A percentile compares a stretch with the other conserved stretches of the same genome.
These are phyloP conservation scores for Anthracocystis panici-leucophaei DNA, from an alignment of 1,284 basidiomycete species.

Conservation along the genomic window DNA sequence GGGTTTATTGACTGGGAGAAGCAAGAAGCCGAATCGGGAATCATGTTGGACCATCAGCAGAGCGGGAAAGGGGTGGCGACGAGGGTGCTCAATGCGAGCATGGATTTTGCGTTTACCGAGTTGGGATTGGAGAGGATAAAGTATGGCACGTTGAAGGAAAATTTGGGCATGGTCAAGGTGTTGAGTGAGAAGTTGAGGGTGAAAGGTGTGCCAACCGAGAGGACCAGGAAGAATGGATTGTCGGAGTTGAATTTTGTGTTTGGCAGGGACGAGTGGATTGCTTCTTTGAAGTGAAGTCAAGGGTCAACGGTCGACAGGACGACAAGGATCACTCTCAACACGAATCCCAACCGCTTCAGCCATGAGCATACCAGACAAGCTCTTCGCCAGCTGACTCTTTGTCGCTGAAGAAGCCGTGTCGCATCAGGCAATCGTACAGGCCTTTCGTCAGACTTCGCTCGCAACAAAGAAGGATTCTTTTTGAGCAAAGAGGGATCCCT, in stretches of 20 bases:
- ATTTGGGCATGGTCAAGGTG: conserved; percentile 29
- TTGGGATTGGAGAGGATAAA: conserved; percentile 20
- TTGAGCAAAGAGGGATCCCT: not conserved
- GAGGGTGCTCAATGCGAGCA: conserved; percentile 22
- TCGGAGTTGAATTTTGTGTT: conserved; percentile 27
- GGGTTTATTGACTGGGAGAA: conserved; percentile 31
- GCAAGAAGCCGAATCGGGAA: conserved; percentile 20
- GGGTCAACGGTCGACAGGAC: no score
- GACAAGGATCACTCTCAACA: no score
- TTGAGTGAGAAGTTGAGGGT: conserved; percentile 30
- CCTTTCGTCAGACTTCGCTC: no score
- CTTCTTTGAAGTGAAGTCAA: conserved; percentile 3
- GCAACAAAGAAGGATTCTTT: no score
- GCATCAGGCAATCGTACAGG: no score
- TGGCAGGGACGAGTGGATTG: conserved; percentile 27
- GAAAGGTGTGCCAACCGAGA: conserved; percentile 7
- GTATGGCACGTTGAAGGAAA: conserved; percentile 33
- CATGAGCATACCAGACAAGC: no score
- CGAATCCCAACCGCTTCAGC: no score
- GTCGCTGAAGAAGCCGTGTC: no score
- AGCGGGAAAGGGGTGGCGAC: conserved; percentile 20
- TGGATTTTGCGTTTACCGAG: conserved; percentile 38
- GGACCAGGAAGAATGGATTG: conserved; percentile 24
- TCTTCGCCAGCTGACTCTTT: no score
- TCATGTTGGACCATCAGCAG: conserved; percentile 33